Conservation (phyloP, 495 filamentous ascomycete species). For the Daldinia caldariorum region DNA sequence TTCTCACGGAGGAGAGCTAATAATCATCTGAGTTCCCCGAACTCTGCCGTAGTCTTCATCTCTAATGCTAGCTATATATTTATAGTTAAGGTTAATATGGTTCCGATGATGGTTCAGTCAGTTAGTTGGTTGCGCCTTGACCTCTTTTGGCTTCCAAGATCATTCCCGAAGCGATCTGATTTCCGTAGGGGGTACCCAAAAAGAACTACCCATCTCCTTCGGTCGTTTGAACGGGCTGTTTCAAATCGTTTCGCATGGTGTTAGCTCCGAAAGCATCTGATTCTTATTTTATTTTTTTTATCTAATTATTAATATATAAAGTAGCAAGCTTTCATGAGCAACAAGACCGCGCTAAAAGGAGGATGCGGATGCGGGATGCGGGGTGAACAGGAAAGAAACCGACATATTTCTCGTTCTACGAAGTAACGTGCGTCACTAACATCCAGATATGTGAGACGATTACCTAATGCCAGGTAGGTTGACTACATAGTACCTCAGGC, state of each 20-base stretch:
- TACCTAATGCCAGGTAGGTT: conserved; percentile 3
- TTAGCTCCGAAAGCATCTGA: background rate
- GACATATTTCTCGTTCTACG: conserved; percentile 12
- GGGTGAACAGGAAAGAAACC: conserved; percentile 15
- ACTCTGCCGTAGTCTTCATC: conserved; percentile 9
- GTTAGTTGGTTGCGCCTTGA: conserved; percentile 28
- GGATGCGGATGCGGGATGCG: no score
- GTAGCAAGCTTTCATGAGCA: conserved; percentile 17
- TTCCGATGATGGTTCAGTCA: conserved; percentile 16
- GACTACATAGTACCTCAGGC: no score
- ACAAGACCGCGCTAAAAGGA: conserved; percentile 11
- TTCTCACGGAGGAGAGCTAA: background rate
- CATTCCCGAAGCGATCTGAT: conserved; percentile 32
- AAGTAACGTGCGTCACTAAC: background rate
- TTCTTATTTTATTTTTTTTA: background rate
- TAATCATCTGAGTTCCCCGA: conserved; percentile 20
- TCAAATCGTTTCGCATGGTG: conserved; percentile 24
- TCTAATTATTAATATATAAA: background rate
- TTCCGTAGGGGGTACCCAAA: conserved; percentile 26
- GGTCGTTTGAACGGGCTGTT: conserved; percentile 35
- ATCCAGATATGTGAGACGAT: conserved; percentile 17
- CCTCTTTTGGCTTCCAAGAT: conserved; percentile 35
- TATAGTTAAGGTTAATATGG: conserved; percentile 8
- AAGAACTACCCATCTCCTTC: conserved; percentile 19
- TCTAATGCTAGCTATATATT: no score